Conservation (phyloP, 2,329 filamentous ascomycete species). For the Penicillium sp. region DNA sequence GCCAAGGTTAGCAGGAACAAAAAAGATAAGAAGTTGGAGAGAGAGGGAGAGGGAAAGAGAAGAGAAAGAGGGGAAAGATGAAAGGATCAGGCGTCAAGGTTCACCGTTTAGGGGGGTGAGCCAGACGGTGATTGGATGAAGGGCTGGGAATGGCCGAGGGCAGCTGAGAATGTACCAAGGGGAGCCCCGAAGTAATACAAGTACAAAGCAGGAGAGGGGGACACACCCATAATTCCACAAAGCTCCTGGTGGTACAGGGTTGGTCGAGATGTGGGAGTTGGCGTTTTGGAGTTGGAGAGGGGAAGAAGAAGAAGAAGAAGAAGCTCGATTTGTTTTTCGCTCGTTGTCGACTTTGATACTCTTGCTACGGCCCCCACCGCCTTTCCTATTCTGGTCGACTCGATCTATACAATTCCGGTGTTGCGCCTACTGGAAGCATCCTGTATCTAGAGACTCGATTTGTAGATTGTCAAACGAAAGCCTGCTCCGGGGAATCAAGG, state of each 20-base stretch:
- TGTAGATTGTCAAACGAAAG: not conserved
- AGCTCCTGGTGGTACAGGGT: conserved; percentile 3
- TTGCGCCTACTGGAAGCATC: too few species aligned
- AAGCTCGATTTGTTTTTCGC: conserved; percentile 2
- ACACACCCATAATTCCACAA: conserved; percentile 22
- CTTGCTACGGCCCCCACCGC: conserved; percentile 2
- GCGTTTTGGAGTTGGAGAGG: conserved; percentile 2
- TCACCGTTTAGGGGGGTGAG: conserved; percentile 12
- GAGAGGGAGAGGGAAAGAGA: conserved; percentile 8
- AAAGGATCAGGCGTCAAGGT: conserved; percentile 22
- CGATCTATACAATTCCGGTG: too few species aligned
- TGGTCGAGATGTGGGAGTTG: conserved; percentile 7
- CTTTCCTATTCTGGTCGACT: not conserved
- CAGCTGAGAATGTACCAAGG: conserved; percentile 21
- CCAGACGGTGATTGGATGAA: conserved; percentile 17
- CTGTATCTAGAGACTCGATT: too few species aligned
- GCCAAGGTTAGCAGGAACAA: conserved; percentile 5
- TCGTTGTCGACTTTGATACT: conserved; percentile 1
- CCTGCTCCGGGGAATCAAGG: too few species aligned
- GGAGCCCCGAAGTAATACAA: conserved; percentile 16
- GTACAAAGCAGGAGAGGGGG: conserved; percentile 4
- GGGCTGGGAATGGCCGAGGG: conserved; percentile 16
- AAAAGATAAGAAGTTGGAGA: conserved; percentile 8
- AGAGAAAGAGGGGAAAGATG: conserved; percentile 8
- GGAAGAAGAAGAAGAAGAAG: conserved; percentile 5